Evolutionary conservation across 805 yeast genomes (phyloP).

Genomic region (Candida caryicola): DNA sequence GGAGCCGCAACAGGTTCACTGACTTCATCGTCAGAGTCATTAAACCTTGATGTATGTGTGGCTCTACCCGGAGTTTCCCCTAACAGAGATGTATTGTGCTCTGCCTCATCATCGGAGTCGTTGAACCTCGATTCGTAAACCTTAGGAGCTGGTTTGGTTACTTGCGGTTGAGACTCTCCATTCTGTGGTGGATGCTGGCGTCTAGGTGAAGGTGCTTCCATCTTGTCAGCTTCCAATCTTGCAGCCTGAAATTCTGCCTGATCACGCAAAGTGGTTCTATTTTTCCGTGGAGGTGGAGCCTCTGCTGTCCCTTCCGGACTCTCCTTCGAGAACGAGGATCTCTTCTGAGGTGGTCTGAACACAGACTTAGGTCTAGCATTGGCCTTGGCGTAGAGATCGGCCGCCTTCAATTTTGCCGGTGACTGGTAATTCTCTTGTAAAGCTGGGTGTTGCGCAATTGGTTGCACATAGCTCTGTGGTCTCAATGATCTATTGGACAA

Average conservation of each 20-base stretch:
- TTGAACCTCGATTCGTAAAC: conserved; percentile 24
- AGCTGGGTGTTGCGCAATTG: conserved; percentile 40
- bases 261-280: conserved; percentile 27
- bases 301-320: not conserved
- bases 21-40: conserved; percentile 13
- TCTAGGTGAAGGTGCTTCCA: conserved; percentile 16
- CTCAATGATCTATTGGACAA: conserved; percentile 32
- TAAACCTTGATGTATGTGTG: conserved; percentile 10
- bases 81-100: not conserved
- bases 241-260: not conserved
- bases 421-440: conserved; percentile 36
- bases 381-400: conserved; percentile 53
- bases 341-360: conserved; percentile 40
- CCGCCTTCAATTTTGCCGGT: conserved; percentile 45
- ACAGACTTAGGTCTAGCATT: conserved; percentile 39
- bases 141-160: not conserved
- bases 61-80: conserved; percentile 2
- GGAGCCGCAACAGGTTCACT: conserved; percentile 4
- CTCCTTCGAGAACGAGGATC: conserved; percentile 58
- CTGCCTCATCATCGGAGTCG: conserved; percentile 29
- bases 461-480: conserved; percentile 26
- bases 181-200: conserved; percentile 21
- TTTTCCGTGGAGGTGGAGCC: conserved; percentile 20
- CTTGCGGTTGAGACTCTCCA: not conserved
- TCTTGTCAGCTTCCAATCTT: not conserved